Evolutionary conservation across 164 flowering plant species (phyloP).

Genomic region (Berberis vulgaris): DNA sequence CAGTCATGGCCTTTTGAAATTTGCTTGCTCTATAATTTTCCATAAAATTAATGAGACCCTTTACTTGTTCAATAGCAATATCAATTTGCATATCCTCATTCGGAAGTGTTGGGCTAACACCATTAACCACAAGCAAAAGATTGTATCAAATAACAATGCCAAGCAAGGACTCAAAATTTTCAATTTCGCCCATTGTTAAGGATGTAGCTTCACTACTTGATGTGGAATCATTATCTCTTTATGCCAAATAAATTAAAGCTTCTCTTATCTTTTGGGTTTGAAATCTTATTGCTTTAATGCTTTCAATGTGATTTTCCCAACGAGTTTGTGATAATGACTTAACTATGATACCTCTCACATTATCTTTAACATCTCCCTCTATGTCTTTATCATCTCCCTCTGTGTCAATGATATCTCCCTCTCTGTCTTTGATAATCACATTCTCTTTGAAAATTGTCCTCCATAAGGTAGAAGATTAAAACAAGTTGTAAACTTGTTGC

Average conservation of each 20-base stretch:
- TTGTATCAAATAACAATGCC: conserved; percentile 13
- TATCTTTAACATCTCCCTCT: too few species aligned
- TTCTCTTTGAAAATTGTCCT: background rate
- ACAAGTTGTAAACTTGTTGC: background rate
- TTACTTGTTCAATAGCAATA: conserved; percentile 9
- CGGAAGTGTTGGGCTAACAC: conserved; percentile 12
- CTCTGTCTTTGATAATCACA: too few species aligned
- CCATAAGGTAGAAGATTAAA: background rate
- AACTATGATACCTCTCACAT: background rate
- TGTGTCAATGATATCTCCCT: too few species aligned
- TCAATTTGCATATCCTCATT: conserved; percentile 11
- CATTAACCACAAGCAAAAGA: conserved; percentile 8
- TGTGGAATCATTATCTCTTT: conserved; percentile 1
- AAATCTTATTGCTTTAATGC: conserved; percentile 13
- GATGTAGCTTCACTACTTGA: conserved; percentile 1
- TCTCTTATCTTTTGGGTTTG: conserved; percentile 11
- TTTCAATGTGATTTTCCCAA: conserved; percentile 16
- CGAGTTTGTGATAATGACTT: conserved; percentile 5
- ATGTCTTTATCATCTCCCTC: too few species aligned
- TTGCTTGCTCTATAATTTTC: background rate
- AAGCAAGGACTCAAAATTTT: conserved; percentile 10
- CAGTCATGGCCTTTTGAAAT: background rate
- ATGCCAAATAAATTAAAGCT: conserved; percentile 3
- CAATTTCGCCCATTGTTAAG: conserved; percentile 9
- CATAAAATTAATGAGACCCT: background rate